Evolutionary conservation across 495 filamentous ascomycete species (phyloP).

Genomic region (Xylaria scruposa): DNA sequence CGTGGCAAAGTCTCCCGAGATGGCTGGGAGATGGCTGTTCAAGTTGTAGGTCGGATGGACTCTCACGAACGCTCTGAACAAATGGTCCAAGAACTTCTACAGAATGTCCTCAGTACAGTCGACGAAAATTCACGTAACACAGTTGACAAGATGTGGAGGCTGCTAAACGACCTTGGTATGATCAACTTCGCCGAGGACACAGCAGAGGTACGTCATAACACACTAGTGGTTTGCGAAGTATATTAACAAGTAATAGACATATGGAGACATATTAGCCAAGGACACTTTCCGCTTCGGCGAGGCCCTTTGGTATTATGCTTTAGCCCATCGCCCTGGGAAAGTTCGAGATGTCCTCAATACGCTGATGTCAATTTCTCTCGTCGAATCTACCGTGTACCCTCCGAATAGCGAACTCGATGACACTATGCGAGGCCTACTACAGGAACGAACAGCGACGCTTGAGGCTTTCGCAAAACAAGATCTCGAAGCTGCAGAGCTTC

Average conservation of each 20-base stretch:
- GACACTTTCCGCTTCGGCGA: slow-evolving; percentile 76
- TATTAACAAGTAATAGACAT: slow-evolving; percentile 63
- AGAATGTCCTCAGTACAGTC: slow-evolving; percentile 67
- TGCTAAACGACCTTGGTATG: slow-evolving; percentile 74
- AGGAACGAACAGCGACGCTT: slow-evolving; percentile 69
- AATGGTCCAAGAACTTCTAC: slow-evolving; percentile 60
- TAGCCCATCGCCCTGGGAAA: slow-evolving; percentile 74
- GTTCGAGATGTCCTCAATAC: slow-evolving; percentile 81
- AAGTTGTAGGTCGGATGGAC: slow-evolving; percentile 76
- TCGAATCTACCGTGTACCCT: slow-evolving; percentile 81
- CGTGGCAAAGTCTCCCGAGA: slow-evolving; percentile 54
- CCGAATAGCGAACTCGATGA: slow-evolving; percentile 69
- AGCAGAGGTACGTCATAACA: slow-evolving; percentile 68
- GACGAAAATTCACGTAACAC: slow-evolving; percentile 67
- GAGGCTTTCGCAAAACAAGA: slow-evolving; percentile 69
- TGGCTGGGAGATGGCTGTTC: slow-evolving; percentile 87
- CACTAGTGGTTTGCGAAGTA: slow-evolving; percentile 9
- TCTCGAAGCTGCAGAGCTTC: slow-evolving; percentile 75
- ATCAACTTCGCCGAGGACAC: slow-evolving; percentile 72
- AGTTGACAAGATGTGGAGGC: slow-evolving; percentile 75
- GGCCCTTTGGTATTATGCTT: slow-evolving; percentile 84
- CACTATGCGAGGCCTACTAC: slow-evolving; percentile 68
- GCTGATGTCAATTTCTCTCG: slow-evolving; percentile 84
- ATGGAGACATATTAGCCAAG: slow-evolving; percentile 71
- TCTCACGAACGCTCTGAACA: slow-evolving; percentile 68